Base-by-base conservation (phyloP, 192 early-diverging fungal genomes). In the Coemansia sp. region DNA sequence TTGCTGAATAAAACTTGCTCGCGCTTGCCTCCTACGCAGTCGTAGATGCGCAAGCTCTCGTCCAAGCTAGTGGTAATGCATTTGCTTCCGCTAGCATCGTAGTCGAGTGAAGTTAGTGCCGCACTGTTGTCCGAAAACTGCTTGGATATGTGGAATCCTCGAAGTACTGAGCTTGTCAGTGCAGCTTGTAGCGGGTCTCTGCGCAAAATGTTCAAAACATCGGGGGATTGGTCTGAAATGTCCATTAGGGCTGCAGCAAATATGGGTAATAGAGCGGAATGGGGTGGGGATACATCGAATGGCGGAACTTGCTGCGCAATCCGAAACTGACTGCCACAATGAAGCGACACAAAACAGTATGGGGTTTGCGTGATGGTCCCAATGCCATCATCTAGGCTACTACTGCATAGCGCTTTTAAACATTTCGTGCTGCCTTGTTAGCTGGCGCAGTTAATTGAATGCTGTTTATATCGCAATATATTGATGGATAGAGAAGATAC, bases 31-130 rank as follows among this genome's bases (percentile, higher is more conserved):
- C 76, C 76, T 18, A 75, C 56, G 70, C 88, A 88, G 77, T 95
- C 87, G 65, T 95, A 97, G 35, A 98, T 78, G 15, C 87, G 85
- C 41, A 98, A 70, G 42, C 87, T 87, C 62, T 98, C 96, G 76
- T 98, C 94, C 10, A 81, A 77, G 26, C 91, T 87, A 3, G 90
- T 82, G 8, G 93, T 92, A 14, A 96, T 82, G 56, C 88, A 90
- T 12, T 86, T 82, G 17, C 85, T 82, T 1, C 95, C 95, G 3
- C 83, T 62, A 17, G 82, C 71, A 58, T 93, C 90, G 75, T 90
- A 97, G 65, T 92, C 90, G 3, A 95, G 48, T 8, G 95, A 94
- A 2, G 85, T 93, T 42, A 95, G 85, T 9, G 76, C 63, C 27
- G 82, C 72, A 6, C 82, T 86, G 70, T 94, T 87, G 72, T 95